Conservation (phyloP, 352 stramenopile genomes). For the Globisporangium yorkense region DNA sequence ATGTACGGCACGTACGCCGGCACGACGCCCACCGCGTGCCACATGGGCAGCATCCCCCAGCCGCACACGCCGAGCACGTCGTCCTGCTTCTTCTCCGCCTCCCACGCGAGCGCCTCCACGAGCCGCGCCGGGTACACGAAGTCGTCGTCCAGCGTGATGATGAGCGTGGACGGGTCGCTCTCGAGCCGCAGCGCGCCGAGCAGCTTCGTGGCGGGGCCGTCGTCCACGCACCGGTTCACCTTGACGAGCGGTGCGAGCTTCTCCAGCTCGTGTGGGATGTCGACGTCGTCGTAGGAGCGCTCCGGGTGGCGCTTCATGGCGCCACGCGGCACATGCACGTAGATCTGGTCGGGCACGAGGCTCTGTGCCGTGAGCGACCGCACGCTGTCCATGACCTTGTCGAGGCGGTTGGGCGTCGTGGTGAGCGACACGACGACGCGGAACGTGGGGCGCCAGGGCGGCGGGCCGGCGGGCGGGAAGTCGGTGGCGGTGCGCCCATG, state of each 20-base stretch:
- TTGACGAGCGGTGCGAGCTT: slow-evolving; percentile 42
- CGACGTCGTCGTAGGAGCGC: slow-evolving; percentile 68
- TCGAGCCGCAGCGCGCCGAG: slow-evolving; percentile 60
- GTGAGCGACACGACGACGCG: slow-evolving; percentile 80
- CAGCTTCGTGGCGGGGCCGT: slow-evolving; percentile 75
- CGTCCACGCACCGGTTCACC: slow-evolving; percentile 73
- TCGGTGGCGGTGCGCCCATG: slow-evolving; percentile 38
- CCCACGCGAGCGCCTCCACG: slow-evolving; percentile 63
- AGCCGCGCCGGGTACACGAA: slow-evolving; percentile 68
- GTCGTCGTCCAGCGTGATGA: slow-evolving; percentile 82
- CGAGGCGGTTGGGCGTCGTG: slow-evolving; percentile 61
- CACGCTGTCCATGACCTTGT: slow-evolving; percentile 76
- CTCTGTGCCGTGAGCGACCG: slow-evolving; percentile 49
- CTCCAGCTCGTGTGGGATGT: slow-evolving; percentile 40
- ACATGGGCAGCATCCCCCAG: slow-evolving; percentile 76
- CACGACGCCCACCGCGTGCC: slow-evolving; percentile 67
- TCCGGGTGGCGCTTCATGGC: slow-evolving; percentile 74
- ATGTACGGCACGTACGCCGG: slow-evolving; percentile 81
- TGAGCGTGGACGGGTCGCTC: slow-evolving; percentile 49
- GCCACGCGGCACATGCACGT: slow-evolving; percentile 65
- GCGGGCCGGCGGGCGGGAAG: slow-evolving; percentile 19
- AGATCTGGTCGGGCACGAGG: slow-evolving; percentile 68
- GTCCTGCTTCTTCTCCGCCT: slow-evolving; percentile 46
- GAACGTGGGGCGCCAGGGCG: slow-evolving; percentile 58
- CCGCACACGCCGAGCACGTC: slow-evolving; percentile 68